These are phyloP conservation scores for Protomyces gravidus DNA, from an alignment of 1,139 yeast species.

Conservation along the genomic window DNA sequence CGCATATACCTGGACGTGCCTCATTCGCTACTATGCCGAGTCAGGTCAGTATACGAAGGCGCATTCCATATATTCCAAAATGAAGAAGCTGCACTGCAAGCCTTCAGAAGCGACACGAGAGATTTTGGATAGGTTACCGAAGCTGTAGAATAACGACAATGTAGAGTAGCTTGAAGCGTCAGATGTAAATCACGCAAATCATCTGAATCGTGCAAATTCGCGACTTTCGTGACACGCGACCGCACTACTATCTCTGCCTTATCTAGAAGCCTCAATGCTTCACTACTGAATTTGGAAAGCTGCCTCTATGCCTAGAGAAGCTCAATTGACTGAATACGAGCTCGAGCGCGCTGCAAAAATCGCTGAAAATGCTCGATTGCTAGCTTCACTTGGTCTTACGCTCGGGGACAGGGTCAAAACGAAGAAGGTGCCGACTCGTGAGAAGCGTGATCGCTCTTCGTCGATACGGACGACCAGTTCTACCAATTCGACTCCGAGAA, in stretches of 20 bases:
- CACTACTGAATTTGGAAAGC: neutral
- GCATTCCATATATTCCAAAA: neutral
- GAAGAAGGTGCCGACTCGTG: too few relatives aligned
- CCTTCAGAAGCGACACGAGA: neutral
- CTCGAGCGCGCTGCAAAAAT: slow-evolving; percentile 7
- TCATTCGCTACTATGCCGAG: slow-evolving; percentile 6
- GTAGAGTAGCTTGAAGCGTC: neutral
- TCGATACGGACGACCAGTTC: neutral
- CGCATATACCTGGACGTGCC: slow-evolving; percentile 4
- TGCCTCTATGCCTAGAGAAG: neutral
- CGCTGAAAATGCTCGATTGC: slow-evolving; percentile 3
- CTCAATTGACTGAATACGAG: neutral
- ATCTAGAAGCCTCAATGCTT: too few relatives aligned
- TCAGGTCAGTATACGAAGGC: slow-evolving; percentile 2
- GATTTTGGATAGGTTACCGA: neutral
- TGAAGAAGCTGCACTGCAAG: neutral
- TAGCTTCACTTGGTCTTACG: slow-evolving; percentile 6
- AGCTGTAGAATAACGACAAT: neutral
- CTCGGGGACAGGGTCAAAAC: too few relatives aligned
- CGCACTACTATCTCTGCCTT: too few relatives aligned
- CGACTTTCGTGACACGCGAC: neutral
- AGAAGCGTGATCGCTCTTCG: too few relatives aligned
- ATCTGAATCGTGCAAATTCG: neutral
- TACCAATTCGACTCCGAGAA: neutral
- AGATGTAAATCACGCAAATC: neutral